phyloP scores from a whole-genome alignment of 169 alveolate genomes.

The Blepharisma undulans region DNA sequence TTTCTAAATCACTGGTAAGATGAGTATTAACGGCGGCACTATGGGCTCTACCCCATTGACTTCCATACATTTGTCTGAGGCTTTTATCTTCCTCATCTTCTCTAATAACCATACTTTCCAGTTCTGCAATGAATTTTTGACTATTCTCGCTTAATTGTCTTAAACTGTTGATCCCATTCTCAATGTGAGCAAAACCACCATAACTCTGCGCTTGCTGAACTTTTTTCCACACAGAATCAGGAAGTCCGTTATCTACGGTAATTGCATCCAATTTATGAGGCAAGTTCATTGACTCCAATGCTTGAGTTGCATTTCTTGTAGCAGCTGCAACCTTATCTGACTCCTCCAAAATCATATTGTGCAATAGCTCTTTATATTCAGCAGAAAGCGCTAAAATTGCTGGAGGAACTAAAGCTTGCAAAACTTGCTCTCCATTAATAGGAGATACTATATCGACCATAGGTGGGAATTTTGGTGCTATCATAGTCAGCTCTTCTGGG shows the following conservation, averaged over 20 bases:
- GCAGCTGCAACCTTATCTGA: background rate
- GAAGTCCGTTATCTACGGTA: background rate
- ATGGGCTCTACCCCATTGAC: background rate
- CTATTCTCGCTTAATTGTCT: background rate
- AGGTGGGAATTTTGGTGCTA: constrained; percentile 26
- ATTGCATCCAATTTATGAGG: constrained; percentile 23
- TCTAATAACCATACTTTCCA: background rate
- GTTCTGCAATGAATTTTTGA: background rate
- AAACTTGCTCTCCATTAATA: background rate
- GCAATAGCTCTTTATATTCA: constrained; percentile 28
- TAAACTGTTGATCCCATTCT: background rate
- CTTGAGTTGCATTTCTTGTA: background rate
- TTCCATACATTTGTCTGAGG: background rate
- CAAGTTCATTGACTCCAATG: background rate
- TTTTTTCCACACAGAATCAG: constrained; percentile 35
- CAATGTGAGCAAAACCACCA: constrained; percentile 15
- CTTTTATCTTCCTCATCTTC: constrained; percentile 25
- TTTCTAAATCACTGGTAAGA: constrained; percentile 4
- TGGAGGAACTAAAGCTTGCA: background rate
- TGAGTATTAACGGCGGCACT: background rate
- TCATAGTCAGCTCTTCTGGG: background rate
- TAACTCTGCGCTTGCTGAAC: background rate
- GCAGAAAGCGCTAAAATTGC: background rate
- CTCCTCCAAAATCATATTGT: background rate
- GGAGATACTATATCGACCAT: background rate